phyloP scores from a whole-genome alignment of 305 asterid species.

The Ruellia speciosa region DNA sequence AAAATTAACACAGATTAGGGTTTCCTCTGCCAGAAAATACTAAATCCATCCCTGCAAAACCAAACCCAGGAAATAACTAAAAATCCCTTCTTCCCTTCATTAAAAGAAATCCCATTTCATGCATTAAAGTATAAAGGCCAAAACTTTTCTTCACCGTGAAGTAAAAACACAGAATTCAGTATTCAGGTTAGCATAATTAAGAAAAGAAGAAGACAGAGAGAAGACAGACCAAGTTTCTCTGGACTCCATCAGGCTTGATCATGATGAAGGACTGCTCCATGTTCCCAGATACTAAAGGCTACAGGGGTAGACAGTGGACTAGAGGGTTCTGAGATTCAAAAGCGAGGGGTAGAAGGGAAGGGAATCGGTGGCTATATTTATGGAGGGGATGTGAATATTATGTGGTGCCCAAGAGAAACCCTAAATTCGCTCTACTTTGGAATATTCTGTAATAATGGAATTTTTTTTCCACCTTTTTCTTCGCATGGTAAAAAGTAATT shows the following conservation, averaged over 20 bases:
- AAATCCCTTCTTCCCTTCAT: too few relatives aligned
- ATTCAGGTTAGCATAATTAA: too few relatives aligned
- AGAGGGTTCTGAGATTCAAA: neutral
- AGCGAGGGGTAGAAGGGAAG: constrained; percentile 3
- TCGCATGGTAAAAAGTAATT: neutral
- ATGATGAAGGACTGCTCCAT: constrained; percentile 90
- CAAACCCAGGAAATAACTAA: too few relatives aligned
- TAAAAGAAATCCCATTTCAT: too few relatives aligned
- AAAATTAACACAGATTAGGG: neutral
- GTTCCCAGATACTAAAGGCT: neutral
- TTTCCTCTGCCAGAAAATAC: neutral
- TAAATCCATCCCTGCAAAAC: constrained; percentile 10
- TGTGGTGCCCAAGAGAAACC: neutral
- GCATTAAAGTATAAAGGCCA: too few relatives aligned
- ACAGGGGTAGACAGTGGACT: constrained; percentile 4
- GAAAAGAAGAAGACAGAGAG: neutral
- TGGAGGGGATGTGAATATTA: constrained; percentile 20
- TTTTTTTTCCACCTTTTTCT: neutral
- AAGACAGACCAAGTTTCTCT: constrained; percentile 60
- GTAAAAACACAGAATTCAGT: too few relatives aligned
- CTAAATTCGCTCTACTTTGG: constrained; percentile 4
- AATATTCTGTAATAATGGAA: constrained; percentile 23
- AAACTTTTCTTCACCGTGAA: too few relatives aligned
- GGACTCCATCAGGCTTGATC: constrained; percentile 96
- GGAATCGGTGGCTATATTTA: neutral